These are phyloP conservation scores for Parathielavia hyrcaniae DNA, from an alignment of 495 filamentous ascomycete species.

Conservation along the genomic window DNA sequence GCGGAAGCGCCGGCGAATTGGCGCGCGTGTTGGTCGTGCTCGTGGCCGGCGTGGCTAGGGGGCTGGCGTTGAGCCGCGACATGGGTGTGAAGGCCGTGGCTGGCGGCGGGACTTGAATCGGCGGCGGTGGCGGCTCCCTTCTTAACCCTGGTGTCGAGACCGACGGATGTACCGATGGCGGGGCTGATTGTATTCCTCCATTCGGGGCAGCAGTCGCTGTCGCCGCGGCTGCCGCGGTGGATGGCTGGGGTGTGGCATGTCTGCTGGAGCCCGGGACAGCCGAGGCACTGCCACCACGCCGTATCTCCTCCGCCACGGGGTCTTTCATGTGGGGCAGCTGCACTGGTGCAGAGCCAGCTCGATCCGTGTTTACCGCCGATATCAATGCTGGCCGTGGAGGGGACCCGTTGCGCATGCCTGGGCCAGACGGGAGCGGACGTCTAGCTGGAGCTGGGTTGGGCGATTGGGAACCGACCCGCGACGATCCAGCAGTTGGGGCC, in stretches of 20 bases:
- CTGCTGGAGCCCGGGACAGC: neutral
- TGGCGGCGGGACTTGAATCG: neutral
- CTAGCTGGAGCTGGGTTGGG: neutral
- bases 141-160: neutral
- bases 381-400: neutral
- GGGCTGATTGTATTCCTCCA: neutral
- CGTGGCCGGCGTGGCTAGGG: slow-evolving; percentile 17
- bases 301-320: neutral
- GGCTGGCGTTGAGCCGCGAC: slow-evolving; percentile 4
- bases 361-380: neutral
- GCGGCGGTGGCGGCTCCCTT: neutral
- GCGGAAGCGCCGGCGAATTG: slow-evolving; percentile 13
- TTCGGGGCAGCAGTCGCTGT: neutral
- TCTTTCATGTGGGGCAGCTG: neutral
- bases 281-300: neutral
- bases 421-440: neutral
- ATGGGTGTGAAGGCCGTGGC: neutral
- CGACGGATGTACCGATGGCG: neutral
- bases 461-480: neutral
- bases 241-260: slow-evolving; percentile 2
- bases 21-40: slow-evolving; percentile 16
- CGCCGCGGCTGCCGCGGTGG: too few species aligned
- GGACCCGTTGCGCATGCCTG: neutral
- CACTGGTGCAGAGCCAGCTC: slow-evolving; percentile 10
- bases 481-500: neutral